Conservation (phyloP, 2,329 filamentous ascomycete species). For the Leptographium lundbergii region DNA sequence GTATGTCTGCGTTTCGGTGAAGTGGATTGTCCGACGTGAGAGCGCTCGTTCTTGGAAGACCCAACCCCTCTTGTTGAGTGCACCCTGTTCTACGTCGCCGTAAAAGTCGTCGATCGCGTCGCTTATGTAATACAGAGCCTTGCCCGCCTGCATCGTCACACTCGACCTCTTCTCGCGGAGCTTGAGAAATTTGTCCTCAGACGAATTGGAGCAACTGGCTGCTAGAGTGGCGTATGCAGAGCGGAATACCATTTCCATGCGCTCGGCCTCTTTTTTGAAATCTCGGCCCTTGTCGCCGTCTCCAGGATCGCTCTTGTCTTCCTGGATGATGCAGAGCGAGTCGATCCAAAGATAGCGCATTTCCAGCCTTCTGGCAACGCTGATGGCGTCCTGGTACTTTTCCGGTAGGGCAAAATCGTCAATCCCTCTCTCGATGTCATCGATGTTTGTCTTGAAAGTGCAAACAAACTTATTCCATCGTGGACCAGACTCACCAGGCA, state of each 20-base stretch:
- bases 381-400: slow-evolving; percentile 12
- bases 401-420: neutral
- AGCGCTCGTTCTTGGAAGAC: slow-evolving; percentile 26
- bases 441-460: neutral
- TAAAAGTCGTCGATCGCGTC: slow-evolving; percentile 22
- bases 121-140: slow-evolving; percentile 15
- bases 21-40: slow-evolving; percentile 24
- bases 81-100: slow-evolving; percentile 17
- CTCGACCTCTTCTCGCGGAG: neutral
- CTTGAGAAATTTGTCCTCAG: neutral
- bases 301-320: slow-evolving; percentile 6
- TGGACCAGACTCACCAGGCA: neutral
- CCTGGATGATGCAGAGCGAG: neutral
- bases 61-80: slow-evolving; percentile 24
- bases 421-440: neutral
- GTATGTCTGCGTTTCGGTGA: slow-evolving; percentile 22
- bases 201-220: slow-evolving; percentile 9
- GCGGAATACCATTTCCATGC: slow-evolving; percentile 17
- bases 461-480: neutral
- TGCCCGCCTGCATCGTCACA: neutral
- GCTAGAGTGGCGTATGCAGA: slow-evolving; percentile 16
- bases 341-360: slow-evolving; percentile 10
- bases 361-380: slow-evolving; percentile 6
- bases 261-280: slow-evolving; percentile 12
- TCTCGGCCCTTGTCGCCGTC: slow-evolving; percentile 5